Percentiles rank a stretch among this genome's conserved stretches.
These are phyloP conservation scores for Phaeoacremonium minimum DNA, from an alignment of 2,329 filamentous ascomycete genomes.

Conservation along the genomic window DNA sequence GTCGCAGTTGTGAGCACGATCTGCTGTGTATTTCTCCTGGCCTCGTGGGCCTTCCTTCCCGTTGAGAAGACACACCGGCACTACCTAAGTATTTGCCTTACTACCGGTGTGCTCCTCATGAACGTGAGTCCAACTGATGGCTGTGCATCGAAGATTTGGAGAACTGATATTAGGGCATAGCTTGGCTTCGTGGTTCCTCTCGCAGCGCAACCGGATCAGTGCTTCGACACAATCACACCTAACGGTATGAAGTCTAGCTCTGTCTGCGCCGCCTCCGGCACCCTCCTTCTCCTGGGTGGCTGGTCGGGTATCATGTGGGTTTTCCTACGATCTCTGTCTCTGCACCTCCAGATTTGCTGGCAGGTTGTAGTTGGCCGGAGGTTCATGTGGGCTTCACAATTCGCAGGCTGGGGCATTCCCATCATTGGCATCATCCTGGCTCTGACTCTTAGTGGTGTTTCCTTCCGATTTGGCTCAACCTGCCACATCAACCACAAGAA, in stretches of 20 bases:
- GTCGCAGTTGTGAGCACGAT: slow-evolving; percentile 71
- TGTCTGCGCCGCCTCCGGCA: slow-evolving; percentile 83
- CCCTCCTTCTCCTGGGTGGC: slow-evolving; percentile 81
- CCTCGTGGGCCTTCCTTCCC: slow-evolving; percentile 77
- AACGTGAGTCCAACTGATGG: slow-evolving; percentile 52
- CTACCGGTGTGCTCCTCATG: slow-evolving; percentile 71
- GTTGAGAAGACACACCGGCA: slow-evolving; percentile 88
- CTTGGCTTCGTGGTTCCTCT: slow-evolving; percentile 89
- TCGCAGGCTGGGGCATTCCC: slow-evolving; percentile 80
- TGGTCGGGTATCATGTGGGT: slow-evolving; percentile 85
- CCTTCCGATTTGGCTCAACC: slow-evolving; percentile 84
- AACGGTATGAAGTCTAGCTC: slow-evolving; percentile 82
- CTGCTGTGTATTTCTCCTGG: slow-evolving; percentile 69
- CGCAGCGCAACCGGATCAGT: slow-evolving; percentile 73
- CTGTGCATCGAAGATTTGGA: not conserved
- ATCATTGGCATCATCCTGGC: slow-evolving; percentile 70
- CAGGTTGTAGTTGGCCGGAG: slow-evolving; percentile 81
- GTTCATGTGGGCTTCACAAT: slow-evolving; percentile 85
- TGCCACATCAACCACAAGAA: slow-evolving; percentile 93
- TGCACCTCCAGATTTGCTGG: slow-evolving; percentile 98
- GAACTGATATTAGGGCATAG: slow-evolving; percentile 37
- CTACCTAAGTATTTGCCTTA: slow-evolving; percentile 86
- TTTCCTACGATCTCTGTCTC: slow-evolving; percentile 82
- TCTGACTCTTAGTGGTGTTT: slow-evolving; percentile 83
- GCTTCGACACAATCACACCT: slow-evolving; percentile 85